These are phyloP conservation scores for Liquidambar formosana DNA, from an alignment of 164 flowering plant genomes.

Conservation along the genomic window DNA sequence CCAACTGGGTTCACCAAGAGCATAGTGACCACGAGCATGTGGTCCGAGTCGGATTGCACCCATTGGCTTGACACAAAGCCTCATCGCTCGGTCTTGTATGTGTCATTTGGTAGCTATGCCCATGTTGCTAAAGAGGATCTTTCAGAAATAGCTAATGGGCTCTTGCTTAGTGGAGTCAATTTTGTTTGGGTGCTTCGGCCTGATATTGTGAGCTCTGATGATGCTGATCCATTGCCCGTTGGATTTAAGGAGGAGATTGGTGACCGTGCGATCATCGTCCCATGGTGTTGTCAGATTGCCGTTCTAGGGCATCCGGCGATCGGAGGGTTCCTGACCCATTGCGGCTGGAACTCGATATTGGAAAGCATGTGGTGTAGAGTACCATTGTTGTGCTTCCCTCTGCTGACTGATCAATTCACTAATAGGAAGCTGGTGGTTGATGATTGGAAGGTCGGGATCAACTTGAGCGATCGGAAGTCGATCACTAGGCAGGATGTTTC, in stretches of 20 bases:
- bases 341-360: slow-evolving; percentile 80
- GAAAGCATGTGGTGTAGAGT: slow-evolving; percentile 66
- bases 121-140: slow-evolving; percentile 50
- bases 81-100: slow-evolving; percentile 63
- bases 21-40: slow-evolving; percentile 62
- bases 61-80: slow-evolving; percentile 69
- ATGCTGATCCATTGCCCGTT: slow-evolving; percentile 44
- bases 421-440: slow-evolving; percentile 74
- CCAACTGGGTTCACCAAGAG: slow-evolving; percentile 38
- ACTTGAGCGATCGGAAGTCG: slow-evolving; percentile 22
- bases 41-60: slow-evolving; percentile 79
- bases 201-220: slow-evolving; percentile 61
- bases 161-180: slow-evolving; percentile 43
- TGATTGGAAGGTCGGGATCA: slow-evolving; percentile 74
- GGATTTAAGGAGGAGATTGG: slow-evolving; percentile 34
- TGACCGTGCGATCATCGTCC: slow-evolving; percentile 49
- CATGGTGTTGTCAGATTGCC: slow-evolving; percentile 65
- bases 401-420: slow-evolving; percentile 74
- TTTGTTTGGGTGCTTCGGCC: slow-evolving; percentile 82
- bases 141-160: slow-evolving; percentile 65
- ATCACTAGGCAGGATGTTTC: slow-evolving; percentile 38
- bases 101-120: slow-evolving; percentile 86
- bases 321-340: slow-evolving; percentile 82
- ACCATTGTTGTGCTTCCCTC: slow-evolving; percentile 66
- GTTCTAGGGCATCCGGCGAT: slow-evolving; percentile 59